phyloP scores from a whole-genome alignment of 345 rosid genomes.

The Citrus mangshanensis region DNA sequence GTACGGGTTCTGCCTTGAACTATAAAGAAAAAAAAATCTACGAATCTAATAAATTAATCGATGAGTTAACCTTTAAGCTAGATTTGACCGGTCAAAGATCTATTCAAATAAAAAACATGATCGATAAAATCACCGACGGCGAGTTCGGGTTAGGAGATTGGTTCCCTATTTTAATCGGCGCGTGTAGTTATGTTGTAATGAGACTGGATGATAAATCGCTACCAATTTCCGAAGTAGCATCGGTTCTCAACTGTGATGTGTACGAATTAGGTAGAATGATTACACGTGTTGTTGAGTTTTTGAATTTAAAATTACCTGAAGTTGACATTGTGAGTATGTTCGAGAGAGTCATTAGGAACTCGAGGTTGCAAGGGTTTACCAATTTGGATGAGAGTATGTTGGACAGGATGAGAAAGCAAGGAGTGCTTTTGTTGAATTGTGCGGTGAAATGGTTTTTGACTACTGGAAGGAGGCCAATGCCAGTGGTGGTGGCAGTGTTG shows the following conservation, averaged over 20 bases:
- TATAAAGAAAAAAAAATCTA: slow-evolving; percentile 62
- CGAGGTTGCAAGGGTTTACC: slow-evolving; percentile 22
- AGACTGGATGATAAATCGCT: slow-evolving; percentile 51
- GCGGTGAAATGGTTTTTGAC: slow-evolving; percentile 71
- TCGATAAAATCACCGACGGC: slow-evolving; percentile 50
- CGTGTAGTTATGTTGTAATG: slow-evolving; percentile 53
- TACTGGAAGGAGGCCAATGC: slow-evolving; percentile 74
- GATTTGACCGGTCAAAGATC: slow-evolving; percentile 24
- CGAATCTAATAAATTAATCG: slow-evolving; percentile 52
- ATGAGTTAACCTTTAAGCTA: slow-evolving; percentile 25
- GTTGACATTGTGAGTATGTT: slow-evolving; percentile 52
- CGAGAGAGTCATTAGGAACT: slow-evolving; percentile 35
- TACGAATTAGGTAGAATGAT: slow-evolving; percentile 69
- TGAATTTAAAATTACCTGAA: slow-evolving; percentile 45
- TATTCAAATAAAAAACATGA: slow-evolving; percentile 33
- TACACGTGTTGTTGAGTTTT: slow-evolving; percentile 55
- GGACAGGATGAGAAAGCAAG: slow-evolving; percentile 60
- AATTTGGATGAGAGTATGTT: slow-evolving; percentile 36
- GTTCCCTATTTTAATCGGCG: slow-evolving; percentile 65
- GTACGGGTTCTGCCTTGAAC: slow-evolving; percentile 43
- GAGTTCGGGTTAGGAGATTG: slow-evolving; percentile 69
- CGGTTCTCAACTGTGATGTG: slow-evolving; percentile 48
- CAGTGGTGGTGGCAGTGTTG: slow-evolving; percentile 69
- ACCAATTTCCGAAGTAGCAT: slow-evolving; percentile 46
- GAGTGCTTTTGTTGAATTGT: slow-evolving; percentile 70